Conservation (phyloP, 1,139 yeast species). For the Candida neerlandica region DNA sequence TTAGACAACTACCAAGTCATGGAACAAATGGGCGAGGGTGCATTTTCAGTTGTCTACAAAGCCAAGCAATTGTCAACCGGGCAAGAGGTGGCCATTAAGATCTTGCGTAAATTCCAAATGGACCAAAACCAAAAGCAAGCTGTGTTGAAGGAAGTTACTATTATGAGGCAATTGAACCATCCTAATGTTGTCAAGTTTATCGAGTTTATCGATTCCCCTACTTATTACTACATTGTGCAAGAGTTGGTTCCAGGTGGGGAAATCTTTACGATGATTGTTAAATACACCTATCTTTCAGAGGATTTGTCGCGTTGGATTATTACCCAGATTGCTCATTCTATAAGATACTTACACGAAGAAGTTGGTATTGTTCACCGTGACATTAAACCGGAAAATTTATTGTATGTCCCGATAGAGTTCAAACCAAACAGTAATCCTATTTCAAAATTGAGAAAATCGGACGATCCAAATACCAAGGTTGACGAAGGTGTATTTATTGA, state of each 20-base stretch:
- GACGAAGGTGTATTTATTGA: slow-evolving; percentile 56
- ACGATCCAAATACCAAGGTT: slow-evolving; percentile 48
- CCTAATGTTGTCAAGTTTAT: slow-evolving; percentile 51
- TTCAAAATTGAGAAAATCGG: slow-evolving; percentile 44
- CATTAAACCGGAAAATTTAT: slow-evolving; percentile 57
- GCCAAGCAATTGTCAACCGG: slow-evolving; percentile 52
- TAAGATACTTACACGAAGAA: slow-evolving; percentile 55
- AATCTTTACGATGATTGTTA: slow-evolving; percentile 57
- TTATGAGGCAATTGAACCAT: slow-evolving; percentile 57
- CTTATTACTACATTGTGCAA: slow-evolving; percentile 55
- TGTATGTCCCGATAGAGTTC: slow-evolving; percentile 65
- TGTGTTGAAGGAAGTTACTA: slow-evolving; percentile 59
- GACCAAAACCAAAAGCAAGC: slow-evolving; percentile 55
- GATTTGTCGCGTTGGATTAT: slow-evolving; percentile 56
- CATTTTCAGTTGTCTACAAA: slow-evolving; percentile 84
- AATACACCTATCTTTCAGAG: slow-evolving; percentile 57
- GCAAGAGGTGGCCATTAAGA: slow-evolving; percentile 69
- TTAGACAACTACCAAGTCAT: slow-evolving; percentile 54
- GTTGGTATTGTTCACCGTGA: slow-evolving; percentile 61
- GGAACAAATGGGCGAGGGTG: slow-evolving; percentile 87
- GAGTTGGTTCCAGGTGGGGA: slow-evolving; percentile 60
- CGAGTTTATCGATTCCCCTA: slow-evolving; percentile 50
- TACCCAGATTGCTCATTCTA: slow-evolving; percentile 51
- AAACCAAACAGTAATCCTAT: slow-evolving; percentile 40
- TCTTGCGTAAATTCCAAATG: slow-evolving; percentile 58